Conservation (phyloP, 2,329 filamentous ascomycete species). For the Daldinia sp. region DNA sequence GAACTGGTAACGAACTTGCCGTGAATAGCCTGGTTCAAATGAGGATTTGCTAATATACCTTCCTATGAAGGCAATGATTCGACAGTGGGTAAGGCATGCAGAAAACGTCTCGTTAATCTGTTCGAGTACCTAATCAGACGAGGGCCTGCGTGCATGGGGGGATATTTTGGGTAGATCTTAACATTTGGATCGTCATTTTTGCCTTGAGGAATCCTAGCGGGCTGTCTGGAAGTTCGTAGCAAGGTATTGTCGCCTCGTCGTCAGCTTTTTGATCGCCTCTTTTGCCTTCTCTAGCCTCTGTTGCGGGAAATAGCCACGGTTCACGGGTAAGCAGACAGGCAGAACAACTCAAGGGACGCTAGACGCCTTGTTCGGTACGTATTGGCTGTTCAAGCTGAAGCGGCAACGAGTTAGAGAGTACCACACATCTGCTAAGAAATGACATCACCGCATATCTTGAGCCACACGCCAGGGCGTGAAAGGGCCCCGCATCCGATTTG, state of each 20-base stretch:
- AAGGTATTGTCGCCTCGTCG: neutral
- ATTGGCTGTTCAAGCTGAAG: constrained; percentile 30
- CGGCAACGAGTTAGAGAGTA: constrained; percentile 24
- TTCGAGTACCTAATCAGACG: constrained; percentile 19
- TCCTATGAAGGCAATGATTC: constrained; percentile 41
- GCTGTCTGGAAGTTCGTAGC: constrained; percentile 5
- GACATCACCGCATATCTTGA: constrained; percentile 34
- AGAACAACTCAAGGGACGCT: neutral
- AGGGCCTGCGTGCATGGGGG: constrained; percentile 18
- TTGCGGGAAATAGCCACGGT: neutral
- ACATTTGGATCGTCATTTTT: constrained; percentile 37
- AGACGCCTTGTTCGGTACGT: constrained; percentile 6
- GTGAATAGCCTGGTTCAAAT: constrained; percentile 36
- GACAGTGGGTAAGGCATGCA: constrained; percentile 27
- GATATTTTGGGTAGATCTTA: constrained; percentile 17
- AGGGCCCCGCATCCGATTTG: constrained; percentile 39
- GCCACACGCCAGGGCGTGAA: constrained; percentile 29
- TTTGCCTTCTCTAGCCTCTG: neutral
- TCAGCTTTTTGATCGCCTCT: neutral
- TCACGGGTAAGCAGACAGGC: neutral
- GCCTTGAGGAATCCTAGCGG: constrained; percentile 20
- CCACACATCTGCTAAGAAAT: constrained; percentile 25
- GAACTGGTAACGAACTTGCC: constrained; percentile 32
- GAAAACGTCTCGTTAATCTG: constrained; percentile 21
- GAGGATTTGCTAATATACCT: constrained; percentile 43